These are phyloP conservation scores for Komagataella phaffii DNA, from an alignment of 805 yeast species.

Conservation along the genomic window DNA sequence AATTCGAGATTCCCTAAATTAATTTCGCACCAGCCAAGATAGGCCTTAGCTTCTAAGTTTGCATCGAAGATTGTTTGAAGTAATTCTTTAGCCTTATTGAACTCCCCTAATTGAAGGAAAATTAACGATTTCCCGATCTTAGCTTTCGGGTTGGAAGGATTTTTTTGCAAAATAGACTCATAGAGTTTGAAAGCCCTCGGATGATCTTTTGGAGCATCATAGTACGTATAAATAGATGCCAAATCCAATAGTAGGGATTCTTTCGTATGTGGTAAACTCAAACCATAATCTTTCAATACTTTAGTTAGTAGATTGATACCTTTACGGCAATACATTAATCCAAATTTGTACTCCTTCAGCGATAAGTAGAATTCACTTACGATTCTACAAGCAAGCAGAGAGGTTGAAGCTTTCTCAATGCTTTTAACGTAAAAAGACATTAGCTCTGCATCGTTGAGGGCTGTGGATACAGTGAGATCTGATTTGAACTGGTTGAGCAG, in stretches of 20 bases:
- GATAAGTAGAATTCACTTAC: conserved; percentile 46
- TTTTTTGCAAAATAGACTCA: conserved; percentile 36
- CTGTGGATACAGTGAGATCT: background rate
- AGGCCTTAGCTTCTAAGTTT: conserved; percentile 47
- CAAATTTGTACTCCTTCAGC: conserved; percentile 48
- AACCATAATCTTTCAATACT: conserved; percentile 29
- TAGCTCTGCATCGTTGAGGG: conserved; percentile 4
- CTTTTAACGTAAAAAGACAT: conserved; percentile 18
- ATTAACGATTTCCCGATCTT: conserved; percentile 75
- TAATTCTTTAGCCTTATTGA: conserved; percentile 37
- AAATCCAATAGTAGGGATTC: conserved; percentile 48
- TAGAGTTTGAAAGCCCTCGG: conserved; percentile 61
- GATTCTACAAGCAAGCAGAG: conserved; percentile 55
- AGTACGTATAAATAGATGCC: conserved; percentile 69
- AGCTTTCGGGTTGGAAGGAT: conserved; percentile 39
- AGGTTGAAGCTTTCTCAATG: conserved; percentile 25
- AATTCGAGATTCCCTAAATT: conserved; percentile 30
- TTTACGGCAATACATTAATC: conserved; percentile 42
- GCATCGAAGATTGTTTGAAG: conserved; percentile 36
- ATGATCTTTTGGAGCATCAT: conserved; percentile 85
- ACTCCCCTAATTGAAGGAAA: conserved; percentile 48
- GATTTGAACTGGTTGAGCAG: conserved; percentile 3
- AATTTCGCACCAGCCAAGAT: conserved; percentile 69
- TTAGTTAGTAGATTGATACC: conserved; percentile 46
- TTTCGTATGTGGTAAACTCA: conserved; percentile 34